These are phyloP conservation scores for Cutaneotrichosporon daszewskae DNA, from an alignment of 1,284 basidiomycete genomes.

Conservation along the genomic window DNA sequence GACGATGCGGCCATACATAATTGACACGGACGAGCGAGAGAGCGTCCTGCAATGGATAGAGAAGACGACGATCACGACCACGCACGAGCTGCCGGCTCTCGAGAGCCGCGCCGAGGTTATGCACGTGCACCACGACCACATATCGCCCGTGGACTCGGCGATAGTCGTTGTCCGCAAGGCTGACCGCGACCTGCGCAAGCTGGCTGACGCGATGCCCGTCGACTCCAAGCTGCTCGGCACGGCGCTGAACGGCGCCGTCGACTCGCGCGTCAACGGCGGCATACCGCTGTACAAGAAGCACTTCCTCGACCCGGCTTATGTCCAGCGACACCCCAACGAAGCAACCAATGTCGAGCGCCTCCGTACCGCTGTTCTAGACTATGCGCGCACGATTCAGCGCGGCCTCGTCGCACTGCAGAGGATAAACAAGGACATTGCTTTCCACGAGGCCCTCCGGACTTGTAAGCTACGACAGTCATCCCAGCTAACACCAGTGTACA, in stretches of 20 bases:
- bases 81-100: slow-evolving; percentile 87
- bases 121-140: slow-evolving; percentile 65
- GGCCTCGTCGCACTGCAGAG: slow-evolving; percentile 73
- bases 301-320: slow-evolving; percentile 70
- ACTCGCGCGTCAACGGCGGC: slow-evolving; percentile 71
- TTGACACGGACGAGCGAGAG: slow-evolving; percentile 54
- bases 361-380: slow-evolving; percentile 68
- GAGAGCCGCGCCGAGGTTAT: slow-evolving; percentile 83
- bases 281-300: slow-evolving; percentile 59
- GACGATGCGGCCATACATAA: slow-evolving; percentile 63
- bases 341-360: slow-evolving; percentile 65
- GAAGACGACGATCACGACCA: slow-evolving; percentile 74
- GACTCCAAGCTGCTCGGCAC: slow-evolving; percentile 73
- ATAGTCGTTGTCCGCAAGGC: slow-evolving; percentile 64
- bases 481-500: slow-evolving; percentile 56
- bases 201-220: slow-evolving; percentile 19
- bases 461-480: slow-evolving; percentile 39
- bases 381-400: slow-evolving; percentile 74
- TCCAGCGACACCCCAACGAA: slow-evolving; percentile 64
- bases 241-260: slow-evolving; percentile 79
- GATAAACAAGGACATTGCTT: slow-evolving; percentile 76
- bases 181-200: slow-evolving; percentile 21
- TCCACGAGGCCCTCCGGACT: slow-evolving; percentile 82
- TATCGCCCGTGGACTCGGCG: slow-evolving; percentile 82
- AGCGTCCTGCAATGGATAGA: slow-evolving; percentile 70